These are phyloP conservation scores for Boletellus emodensis DNA, from an alignment of 768 basidiomycete species.

Conservation along the genomic window DNA sequence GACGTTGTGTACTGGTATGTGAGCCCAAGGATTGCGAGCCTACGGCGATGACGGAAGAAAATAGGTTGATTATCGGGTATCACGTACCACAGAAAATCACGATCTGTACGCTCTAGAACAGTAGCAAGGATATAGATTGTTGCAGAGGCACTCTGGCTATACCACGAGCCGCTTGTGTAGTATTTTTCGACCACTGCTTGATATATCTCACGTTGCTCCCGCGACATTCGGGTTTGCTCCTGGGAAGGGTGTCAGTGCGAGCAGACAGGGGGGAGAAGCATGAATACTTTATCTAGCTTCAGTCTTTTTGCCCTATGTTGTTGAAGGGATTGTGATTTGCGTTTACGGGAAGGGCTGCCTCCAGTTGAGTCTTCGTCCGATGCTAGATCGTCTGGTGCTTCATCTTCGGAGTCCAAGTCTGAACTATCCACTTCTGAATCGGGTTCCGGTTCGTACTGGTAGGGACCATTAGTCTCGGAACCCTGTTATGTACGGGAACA, in stretches of 20 bases:
- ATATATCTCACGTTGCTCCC: constrained; percentile 66
- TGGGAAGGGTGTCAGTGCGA: constrained; percentile 20
- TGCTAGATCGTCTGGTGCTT: constrained; percentile 38
- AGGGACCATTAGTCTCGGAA: constrained; percentile 4
- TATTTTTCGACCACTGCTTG: constrained; percentile 69
- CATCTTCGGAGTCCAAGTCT: constrained; percentile 43
- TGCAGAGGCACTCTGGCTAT: constrained; percentile 86
- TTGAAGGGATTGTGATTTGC: constrained; percentile 41
- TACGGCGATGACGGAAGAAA: constrained; percentile 28
- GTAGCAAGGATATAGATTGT: constrained; percentile 89
- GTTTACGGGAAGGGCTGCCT: constrained; percentile 43
- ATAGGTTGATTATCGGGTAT: not conserved
- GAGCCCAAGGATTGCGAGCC: constrained; percentile 90
- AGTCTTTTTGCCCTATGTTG: constrained; percentile 52
- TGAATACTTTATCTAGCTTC: constrained; percentile 46
- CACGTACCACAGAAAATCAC: constrained; percentile 85
- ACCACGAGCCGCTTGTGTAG: constrained; percentile 79
- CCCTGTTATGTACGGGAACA: constrained; percentile 16
- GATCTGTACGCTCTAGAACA: constrained; percentile 86
- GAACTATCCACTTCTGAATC: constrained; percentile 60
- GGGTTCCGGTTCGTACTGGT: constrained; percentile 73
- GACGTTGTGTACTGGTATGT: constrained; percentile 90
- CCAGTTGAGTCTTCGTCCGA: constrained; percentile 40
- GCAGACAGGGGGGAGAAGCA: not conserved
- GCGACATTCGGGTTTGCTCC: constrained; percentile 56